Conservation (phyloP, 148 eudicot genomes). For the Vaccinium myrtillus region DNA sequence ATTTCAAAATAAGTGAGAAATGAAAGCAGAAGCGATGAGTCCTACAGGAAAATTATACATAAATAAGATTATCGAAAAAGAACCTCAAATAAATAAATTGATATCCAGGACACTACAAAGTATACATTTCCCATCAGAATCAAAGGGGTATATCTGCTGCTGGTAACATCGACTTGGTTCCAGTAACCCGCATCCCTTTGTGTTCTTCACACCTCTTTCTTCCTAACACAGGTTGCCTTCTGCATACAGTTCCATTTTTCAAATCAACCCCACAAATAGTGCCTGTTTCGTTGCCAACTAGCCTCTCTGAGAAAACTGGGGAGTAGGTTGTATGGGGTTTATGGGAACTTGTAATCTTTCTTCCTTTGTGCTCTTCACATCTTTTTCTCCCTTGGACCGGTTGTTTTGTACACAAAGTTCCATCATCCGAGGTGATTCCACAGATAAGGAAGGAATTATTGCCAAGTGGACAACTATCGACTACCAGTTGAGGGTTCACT, state of each 20-base stretch:
- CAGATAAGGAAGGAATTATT: slow-evolving; percentile 30
- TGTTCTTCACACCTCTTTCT: slow-evolving; percentile 36
- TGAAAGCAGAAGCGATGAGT: too few species aligned
- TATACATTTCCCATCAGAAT: background rate
- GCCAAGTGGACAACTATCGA: background rate
- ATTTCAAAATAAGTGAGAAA: too few species aligned
- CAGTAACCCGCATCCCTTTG: slow-evolving; percentile 26
- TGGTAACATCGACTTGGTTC: background rate
- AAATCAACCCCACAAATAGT: slow-evolving; percentile 42
- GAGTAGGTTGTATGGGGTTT: background rate
- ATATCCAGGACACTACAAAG: background rate
- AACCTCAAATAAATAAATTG: background rate
- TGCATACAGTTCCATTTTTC: slow-evolving; percentile 36
- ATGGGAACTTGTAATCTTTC: slow-evolving; percentile 25
- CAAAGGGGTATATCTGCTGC: background rate
- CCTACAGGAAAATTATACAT: too few species aligned
- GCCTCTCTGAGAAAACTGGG: background rate
- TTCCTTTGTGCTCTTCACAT: slow-evolving; percentile 73
- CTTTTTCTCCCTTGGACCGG: slow-evolving; percentile 58
- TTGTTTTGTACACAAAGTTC: slow-evolving; percentile 40
- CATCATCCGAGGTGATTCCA: slow-evolving; percentile 49
- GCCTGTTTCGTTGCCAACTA: background rate
- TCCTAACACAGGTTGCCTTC: slow-evolving; percentile 13
- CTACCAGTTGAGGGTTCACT: background rate
- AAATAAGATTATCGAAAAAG: background rate